Evolutionary conservation across 1,139 yeast genomes (phyloP).

Genomic region (Yamadazyma friedrichii): DNA sequence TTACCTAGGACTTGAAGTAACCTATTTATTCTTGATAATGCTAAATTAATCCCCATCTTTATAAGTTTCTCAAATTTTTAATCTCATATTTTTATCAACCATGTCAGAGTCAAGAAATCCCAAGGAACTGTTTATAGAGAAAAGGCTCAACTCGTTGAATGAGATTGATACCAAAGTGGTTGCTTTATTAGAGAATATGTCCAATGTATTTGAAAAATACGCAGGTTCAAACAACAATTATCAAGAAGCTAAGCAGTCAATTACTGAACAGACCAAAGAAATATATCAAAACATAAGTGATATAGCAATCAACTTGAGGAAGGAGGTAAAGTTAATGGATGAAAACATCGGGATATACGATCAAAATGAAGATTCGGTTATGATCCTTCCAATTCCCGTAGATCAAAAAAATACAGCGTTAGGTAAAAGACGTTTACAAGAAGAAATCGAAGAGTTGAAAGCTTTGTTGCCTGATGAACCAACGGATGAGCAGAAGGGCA

Average conservation of each 20-base stretch:
- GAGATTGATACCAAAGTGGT: constrained; percentile 46
- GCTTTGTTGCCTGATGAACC: constrained; percentile 19
- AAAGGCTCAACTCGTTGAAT: constrained; percentile 44
- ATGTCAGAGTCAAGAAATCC: background rate
- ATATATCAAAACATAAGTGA: constrained; percentile 36
- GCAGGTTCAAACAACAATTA: constrained; percentile 20
- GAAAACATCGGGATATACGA: constrained; percentile 52
- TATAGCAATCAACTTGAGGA: constrained; percentile 49
- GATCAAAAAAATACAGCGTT: constrained; percentile 62
- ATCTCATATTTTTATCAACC: background rate
- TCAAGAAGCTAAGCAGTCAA: constrained; percentile 21
- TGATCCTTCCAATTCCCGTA: constrained; percentile 58
- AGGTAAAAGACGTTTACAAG: constrained; percentile 48
- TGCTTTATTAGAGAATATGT: constrained; percentile 38
- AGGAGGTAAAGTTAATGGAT: constrained; percentile 59
- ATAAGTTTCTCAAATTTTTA: background rate
- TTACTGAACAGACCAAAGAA: constrained; percentile 29
- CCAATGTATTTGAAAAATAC: constrained; percentile 41
- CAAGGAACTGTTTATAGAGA: constrained; percentile 33
- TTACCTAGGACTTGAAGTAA: constrained; percentile 63
- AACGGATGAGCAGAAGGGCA: constrained; percentile 12
- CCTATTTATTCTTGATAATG: constrained; percentile 57
- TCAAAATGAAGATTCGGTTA: constrained; percentile 45
- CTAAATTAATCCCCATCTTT: constrained; percentile 50
- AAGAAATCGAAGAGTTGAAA: constrained; percentile 31